Percentiles rank a stretch among this genome's conserved stretches.
Evolutionary conservation across 1,284 basidiomycete genomes (phyloP).

Genomic region (Apiotrichum sp.): DNA sequence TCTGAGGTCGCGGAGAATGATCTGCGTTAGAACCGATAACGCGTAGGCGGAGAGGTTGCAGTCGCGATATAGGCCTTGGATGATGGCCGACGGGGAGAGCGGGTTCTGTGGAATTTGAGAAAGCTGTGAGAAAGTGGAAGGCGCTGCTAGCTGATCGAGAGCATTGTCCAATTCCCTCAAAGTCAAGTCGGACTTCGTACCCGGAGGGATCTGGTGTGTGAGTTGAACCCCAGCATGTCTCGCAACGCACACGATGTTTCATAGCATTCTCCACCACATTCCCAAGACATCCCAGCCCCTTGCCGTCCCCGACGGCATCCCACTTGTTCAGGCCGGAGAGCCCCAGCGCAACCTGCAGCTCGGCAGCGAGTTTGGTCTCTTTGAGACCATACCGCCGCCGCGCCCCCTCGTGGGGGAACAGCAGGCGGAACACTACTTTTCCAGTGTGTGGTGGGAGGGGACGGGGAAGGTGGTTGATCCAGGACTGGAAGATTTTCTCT

Average conservation of each 20-base stretch:
- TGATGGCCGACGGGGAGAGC: constrained; percentile 11
- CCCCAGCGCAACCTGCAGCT: constrained; percentile 54
- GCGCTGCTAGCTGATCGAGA: constrained; percentile 65
- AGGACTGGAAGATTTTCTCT: constrained; percentile 33
- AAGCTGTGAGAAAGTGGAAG: constrained; percentile 57
- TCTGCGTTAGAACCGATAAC: constrained; percentile 64
- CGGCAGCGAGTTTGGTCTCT: constrained; percentile 58
- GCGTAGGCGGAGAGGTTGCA: constrained; percentile 54
- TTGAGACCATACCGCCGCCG: constrained; percentile 66
- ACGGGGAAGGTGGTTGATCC: constrained; percentile 26
- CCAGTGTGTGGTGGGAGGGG: constrained; percentile 29
- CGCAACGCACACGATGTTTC: neutral
- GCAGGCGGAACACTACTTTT: constrained; percentile 56
- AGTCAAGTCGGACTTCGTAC: constrained; percentile 20
- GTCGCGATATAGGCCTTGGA: constrained; percentile 20
- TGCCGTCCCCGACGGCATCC: constrained; percentile 44
- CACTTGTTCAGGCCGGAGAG: constrained; percentile 51
- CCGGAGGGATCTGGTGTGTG: neutral
- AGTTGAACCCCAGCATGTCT: neutral
- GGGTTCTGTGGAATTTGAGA: constrained; percentile 19
- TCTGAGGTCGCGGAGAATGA: constrained; percentile 74
- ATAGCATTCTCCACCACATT: constrained; percentile 55
- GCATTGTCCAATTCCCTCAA: constrained; percentile 56
- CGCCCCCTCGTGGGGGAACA: constrained; percentile 75
- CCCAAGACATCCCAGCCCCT: constrained; percentile 62